phyloP scores from a whole-genome alignment of 306 rosid genomes.

The Malus sylvestris region DNA sequence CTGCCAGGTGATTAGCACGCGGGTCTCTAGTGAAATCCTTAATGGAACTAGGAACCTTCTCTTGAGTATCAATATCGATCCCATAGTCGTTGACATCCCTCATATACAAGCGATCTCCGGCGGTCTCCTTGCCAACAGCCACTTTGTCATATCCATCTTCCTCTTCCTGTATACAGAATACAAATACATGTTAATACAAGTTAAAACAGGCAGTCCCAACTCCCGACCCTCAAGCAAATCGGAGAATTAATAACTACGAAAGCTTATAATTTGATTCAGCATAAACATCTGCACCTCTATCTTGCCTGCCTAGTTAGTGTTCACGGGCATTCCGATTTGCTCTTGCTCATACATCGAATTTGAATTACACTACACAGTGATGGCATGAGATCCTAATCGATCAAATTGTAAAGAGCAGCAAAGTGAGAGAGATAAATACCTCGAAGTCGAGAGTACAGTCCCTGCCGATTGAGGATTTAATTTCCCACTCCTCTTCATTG shows the following conservation, averaged over 20 bases:
- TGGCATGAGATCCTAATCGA: neutral
- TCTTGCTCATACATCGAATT: neutral
- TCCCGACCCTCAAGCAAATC: neutral
- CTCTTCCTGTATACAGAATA: slow-evolving; percentile 61
- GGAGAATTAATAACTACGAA: neutral
- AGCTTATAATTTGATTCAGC: neutral
- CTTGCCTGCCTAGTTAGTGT: neutral
- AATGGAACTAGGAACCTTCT: slow-evolving; percentile 43
- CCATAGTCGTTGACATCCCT: slow-evolving; percentile 59
- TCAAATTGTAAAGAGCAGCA: neutral
- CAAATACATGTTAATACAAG: neutral
- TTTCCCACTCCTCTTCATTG: slow-evolving; percentile 75
- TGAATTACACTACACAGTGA: neutral
- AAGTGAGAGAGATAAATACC: slow-evolving; percentile 27
- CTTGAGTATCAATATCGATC: slow-evolving; percentile 43
- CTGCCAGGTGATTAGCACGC: slow-evolving; percentile 83
- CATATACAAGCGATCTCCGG: slow-evolving; percentile 61
- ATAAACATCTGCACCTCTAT: neutral
- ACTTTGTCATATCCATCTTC: slow-evolving; percentile 80
- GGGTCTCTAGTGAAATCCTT: slow-evolving; percentile 55
- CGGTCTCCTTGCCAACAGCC: slow-evolving; percentile 61
- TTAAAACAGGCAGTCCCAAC: neutral
- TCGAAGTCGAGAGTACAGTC: slow-evolving; percentile 82
- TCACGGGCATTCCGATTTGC: neutral
- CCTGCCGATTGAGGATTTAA: slow-evolving; percentile 66